These are phyloP conservation scores for Liriodendron chinense DNA, from an alignment of 164 flowering plant genomes.

Conservation along the genomic window DNA sequence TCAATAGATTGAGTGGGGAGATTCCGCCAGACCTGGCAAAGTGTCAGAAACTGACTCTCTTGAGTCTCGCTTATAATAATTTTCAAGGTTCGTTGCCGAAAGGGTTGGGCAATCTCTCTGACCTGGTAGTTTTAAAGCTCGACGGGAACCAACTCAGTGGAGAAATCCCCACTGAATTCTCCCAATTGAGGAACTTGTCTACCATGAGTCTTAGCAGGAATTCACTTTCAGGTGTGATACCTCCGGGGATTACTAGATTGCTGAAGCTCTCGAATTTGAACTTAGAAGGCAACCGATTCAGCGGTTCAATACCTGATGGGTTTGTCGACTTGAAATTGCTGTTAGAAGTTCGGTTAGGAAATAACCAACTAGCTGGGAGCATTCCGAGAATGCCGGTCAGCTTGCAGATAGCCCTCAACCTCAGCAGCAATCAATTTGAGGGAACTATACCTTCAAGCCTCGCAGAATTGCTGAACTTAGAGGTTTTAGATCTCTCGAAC, in stretches of 20 bases:
- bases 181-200: constrained; percentile 27
- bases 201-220: constrained; percentile 52
- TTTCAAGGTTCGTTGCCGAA: constrained; percentile 45
- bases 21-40: constrained; percentile 47
- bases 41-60: constrained; percentile 41
- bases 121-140: constrained; percentile 53
- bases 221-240: constrained; percentile 51
- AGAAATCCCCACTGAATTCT: constrained; percentile 40
- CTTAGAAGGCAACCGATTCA: constrained; percentile 44
- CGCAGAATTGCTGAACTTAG: constrained; percentile 26
- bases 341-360: constrained; percentile 61
- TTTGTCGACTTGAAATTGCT: constrained; percentile 26
- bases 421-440: constrained; percentile 56
- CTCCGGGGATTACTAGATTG: constrained; percentile 38
- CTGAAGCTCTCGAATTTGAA: constrained; percentile 32
- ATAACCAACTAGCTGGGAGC: constrained; percentile 40
- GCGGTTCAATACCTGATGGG: constrained; percentile 47
- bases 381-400: constrained; percentile 52
- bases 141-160: constrained; percentile 48
- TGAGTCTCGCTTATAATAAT: constrained; percentile 53
- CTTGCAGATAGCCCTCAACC: constrained; percentile 59
- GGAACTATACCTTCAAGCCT: constrained; percentile 51
- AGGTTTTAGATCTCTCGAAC: constrained; percentile 67
- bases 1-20: constrained; percentile 42
- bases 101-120: constrained; percentile 38